phyloP scores from a whole-genome alignment of 495 filamentous ascomycete species.

The Penicillium daleae region DNA sequence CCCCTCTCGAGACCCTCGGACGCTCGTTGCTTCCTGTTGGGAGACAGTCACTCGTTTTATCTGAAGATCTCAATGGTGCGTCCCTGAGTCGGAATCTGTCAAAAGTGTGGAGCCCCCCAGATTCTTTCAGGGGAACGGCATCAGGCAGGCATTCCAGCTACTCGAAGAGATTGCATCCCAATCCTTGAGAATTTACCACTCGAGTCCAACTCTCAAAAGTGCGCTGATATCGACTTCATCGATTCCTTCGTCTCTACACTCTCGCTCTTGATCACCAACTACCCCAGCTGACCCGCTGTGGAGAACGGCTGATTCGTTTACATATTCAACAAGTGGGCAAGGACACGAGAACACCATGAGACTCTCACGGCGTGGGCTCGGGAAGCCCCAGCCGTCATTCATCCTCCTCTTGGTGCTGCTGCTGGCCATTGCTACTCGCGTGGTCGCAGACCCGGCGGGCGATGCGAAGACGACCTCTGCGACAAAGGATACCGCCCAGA shows the following conservation, averaged over 20 bases:
- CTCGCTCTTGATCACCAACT: constrained; percentile 22
- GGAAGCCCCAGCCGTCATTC: constrained; percentile 31
- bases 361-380: constrained; percentile 27
- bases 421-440: constrained; percentile 28
- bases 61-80: constrained; percentile 8
- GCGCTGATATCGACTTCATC: background rate
- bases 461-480: constrained; percentile 19
- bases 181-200: background rate
- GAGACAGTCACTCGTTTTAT: constrained; percentile 29
- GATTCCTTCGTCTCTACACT: constrained; percentile 9
- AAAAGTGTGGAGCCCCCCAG: background rate
- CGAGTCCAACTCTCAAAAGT: background rate
- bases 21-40: constrained; percentile 18
- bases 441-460: constrained; percentile 27
- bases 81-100: constrained; percentile 4
- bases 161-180: background rate
- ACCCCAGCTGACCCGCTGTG: constrained; percentile 36
- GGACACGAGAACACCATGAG: constrained; percentile 24
- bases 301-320: constrained; percentile 28
- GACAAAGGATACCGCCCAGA: constrained; percentile 28
- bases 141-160: background rate
- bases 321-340: constrained; percentile 14
- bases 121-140: constrained; percentile 12
- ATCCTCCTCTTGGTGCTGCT: constrained; percentile 30
- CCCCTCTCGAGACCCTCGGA: constrained; percentile 2